These are phyloP conservation scores for Leptomonas seymouri DNA, from an alignment of 208 protist species.

Conservation along the genomic window DNA sequence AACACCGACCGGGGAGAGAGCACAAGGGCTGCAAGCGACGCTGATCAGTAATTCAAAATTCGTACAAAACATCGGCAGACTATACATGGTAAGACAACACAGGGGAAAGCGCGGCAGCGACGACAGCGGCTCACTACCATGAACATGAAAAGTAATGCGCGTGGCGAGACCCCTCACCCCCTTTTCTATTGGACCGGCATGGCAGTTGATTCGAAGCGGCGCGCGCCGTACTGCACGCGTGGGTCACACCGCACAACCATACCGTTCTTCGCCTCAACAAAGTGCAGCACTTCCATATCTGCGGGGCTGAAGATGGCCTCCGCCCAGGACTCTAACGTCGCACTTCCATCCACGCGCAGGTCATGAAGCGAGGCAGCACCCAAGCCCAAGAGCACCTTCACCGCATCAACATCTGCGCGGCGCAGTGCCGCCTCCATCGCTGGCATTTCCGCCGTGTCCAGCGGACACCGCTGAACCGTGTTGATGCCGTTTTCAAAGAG, in stretches of 20 bases:
- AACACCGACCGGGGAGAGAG: no score
- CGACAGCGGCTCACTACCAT: no score
- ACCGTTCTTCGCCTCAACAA: constrained; percentile 36
- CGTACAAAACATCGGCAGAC: no score
- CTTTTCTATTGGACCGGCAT: not conserved
- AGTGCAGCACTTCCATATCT: constrained; percentile 39
- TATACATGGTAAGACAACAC: no score
- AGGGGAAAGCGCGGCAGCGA: no score
- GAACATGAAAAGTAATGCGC: no score
- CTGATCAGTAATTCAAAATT: no score
- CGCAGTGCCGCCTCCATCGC: constrained; percentile 69
- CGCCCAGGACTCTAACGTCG: constrained; percentile 42
- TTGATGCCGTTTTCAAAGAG: constrained; percentile 54
- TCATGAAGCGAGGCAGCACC: constrained; percentile 55
- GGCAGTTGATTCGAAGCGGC: constrained; percentile 30
- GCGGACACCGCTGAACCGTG: constrained; percentile 55
- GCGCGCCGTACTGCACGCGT: constrained; percentile 46
- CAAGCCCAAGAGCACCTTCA: constrained; percentile 56
- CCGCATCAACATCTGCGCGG: constrained; percentile 32
- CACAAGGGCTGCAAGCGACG: no score
- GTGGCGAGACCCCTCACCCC: not conserved
- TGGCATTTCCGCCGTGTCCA: constrained; percentile 42
- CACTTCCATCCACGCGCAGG: constrained; percentile 41
- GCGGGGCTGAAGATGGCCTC: constrained; percentile 38
- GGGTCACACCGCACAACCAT: constrained; percentile 42